Conservation (phyloP, 2,329 filamentous ascomycete genomes). For the Colletotrichum limetticola region DNA sequence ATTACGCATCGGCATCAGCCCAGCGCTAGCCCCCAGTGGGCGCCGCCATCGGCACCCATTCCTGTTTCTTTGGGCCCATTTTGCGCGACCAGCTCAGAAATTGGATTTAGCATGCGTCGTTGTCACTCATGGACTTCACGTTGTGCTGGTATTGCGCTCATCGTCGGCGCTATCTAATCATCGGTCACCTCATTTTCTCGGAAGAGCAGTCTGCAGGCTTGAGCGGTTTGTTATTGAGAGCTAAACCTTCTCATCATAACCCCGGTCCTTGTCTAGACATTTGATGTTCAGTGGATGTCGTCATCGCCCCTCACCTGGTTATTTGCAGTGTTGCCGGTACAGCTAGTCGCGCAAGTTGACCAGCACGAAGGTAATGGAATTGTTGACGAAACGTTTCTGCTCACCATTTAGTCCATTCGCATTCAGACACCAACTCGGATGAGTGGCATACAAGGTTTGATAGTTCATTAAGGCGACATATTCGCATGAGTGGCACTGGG, state of each 20-base stretch:
- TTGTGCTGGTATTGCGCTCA: background rate
- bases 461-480: no score
- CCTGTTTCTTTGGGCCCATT: background rate
- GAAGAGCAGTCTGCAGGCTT: background rate
- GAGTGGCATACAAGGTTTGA: no score
- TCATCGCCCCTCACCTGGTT: background rate
- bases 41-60: background rate
- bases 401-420: no score
- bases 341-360: background rate
- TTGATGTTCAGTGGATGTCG: background rate
- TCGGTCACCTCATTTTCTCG: background rate
- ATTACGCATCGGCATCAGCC: constrained; percentile 24
- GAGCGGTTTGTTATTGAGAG: background rate
- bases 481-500: no score
- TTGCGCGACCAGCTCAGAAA: background rate
- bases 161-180: background rate
- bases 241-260: background rate
- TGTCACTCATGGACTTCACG: background rate
- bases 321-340: background rate
- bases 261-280: background rate
- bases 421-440: no score
- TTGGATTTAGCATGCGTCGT: background rate
- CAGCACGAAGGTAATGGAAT: background rate
- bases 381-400: no score
- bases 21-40: background rate